These are phyloP conservation scores for Phytophthora cajani DNA, from an alignment of 352 stramenopile species.

Conservation along the genomic window DNA sequence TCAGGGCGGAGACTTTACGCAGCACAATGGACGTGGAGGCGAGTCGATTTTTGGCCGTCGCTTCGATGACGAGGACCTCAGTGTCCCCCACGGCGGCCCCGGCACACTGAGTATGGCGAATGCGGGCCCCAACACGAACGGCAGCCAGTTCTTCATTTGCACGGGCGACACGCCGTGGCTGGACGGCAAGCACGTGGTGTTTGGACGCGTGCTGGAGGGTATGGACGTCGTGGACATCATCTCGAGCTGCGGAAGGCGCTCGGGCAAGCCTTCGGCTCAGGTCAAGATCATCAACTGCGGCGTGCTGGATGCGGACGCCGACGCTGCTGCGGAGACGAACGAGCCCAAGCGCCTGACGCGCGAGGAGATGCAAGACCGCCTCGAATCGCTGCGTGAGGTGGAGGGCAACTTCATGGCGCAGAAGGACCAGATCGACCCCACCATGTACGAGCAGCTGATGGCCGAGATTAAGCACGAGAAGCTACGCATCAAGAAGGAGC, in stretches of 20 bases:
- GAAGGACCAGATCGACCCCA: conserved; percentile 63
- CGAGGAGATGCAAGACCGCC: conserved; percentile 69
- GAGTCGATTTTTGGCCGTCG: conserved; percentile 96
- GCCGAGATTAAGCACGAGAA: conserved; percentile 76
- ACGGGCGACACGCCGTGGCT: conserved; percentile 96
- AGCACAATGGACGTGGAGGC: conserved; percentile 92
- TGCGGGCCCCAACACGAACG: conserved; percentile 90
- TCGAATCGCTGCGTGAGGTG: conserved; percentile 69
- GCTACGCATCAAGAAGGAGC: conserved; percentile 58
- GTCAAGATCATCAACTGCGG: conserved; percentile 94
- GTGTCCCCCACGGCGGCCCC: conserved; percentile 68
- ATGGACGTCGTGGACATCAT: conserved; percentile 94
- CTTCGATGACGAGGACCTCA: conserved; percentile 93
- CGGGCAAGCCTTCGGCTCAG: conserved; percentile 82
- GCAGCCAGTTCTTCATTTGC: conserved; percentile 97
- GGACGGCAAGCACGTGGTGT: conserved; percentile 97
- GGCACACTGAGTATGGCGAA: conserved; percentile 92
- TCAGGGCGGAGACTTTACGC: conserved; percentile 96
- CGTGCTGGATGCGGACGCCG: conserved; percentile 39
- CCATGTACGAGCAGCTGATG: conserved; percentile 73
- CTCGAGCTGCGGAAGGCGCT: conserved; percentile 79
- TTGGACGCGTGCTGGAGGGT: conserved; percentile 91
- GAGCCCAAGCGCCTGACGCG: conserved; percentile 45
- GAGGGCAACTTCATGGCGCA: conserved; percentile 63
- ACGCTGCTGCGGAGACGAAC: conserved; percentile 17